Evolutionary conservation across 2,329 filamentous ascomycete genomes (phyloP).

Genomic region (Raffaelea ambrosiae): DNA sequence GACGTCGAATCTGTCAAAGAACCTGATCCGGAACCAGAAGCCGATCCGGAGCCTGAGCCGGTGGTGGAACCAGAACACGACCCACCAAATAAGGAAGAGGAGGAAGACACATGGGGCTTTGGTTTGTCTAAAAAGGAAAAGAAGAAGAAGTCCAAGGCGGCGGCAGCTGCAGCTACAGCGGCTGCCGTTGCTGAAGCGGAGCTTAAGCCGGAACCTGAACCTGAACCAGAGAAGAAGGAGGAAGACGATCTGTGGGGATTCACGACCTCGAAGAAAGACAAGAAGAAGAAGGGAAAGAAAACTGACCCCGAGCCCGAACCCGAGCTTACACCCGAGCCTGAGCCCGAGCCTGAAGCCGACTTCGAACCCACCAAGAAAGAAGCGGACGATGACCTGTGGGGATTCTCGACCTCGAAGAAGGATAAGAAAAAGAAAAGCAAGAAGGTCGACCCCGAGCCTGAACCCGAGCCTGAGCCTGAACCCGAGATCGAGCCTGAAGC

Average conservation of each 20-base stretch:
- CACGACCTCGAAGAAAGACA: neutral
- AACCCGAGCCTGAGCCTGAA: conserved; percentile 15
- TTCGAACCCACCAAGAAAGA: conserved; percentile 33
- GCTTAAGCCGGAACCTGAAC: conserved; percentile 2
- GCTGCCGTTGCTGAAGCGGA: conserved; percentile 2
- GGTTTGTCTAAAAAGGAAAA: neutral
- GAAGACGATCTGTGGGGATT: neutral
- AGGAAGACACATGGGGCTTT: conserved; percentile 6
- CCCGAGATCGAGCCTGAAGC: conserved; percentile 6
- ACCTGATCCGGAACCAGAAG: no score
- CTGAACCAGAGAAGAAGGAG: conserved; percentile 7
- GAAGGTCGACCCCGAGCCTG: conserved; percentile 11
- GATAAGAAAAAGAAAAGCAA: conserved; percentile 2
- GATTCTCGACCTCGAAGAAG: conserved; percentile 21
- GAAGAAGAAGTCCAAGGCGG: conserved; percentile 10
- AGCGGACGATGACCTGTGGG: conserved; percentile 25
- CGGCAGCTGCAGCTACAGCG: no score
- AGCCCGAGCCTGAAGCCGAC: conserved; percentile 15
- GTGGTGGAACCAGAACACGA: conserved; percentile 6
- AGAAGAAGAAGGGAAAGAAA: conserved; percentile 14
- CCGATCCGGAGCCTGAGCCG: conserved; percentile 6
- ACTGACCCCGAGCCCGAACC: conserved; percentile 16
- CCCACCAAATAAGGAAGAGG: conserved; percentile 11
- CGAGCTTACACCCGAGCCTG: conserved; percentile 39
- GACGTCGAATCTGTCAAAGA: no score